Evolutionary conservation across 768 basidiomycete species (phyloP).

Genomic region (Leccinum obscurum): DNA sequence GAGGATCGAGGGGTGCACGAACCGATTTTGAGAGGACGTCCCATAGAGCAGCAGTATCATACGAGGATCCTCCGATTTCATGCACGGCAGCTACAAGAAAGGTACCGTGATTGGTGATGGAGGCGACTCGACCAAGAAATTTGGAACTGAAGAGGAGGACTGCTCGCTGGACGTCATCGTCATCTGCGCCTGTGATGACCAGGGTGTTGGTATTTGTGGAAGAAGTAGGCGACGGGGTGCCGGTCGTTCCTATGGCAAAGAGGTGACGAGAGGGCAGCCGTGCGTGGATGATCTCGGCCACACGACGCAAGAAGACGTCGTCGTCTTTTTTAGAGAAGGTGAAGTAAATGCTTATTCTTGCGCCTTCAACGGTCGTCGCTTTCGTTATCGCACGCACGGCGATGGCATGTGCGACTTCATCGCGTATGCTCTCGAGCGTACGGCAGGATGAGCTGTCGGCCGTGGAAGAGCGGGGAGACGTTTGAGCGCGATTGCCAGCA

Average conservation of each 20-base stretch:
- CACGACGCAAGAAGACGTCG: slow-evolving; percentile 52
- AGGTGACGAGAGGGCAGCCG: slow-evolving; percentile 47
- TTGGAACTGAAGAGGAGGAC: slow-evolving; percentile 64
- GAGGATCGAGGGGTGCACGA: slow-evolving; percentile 58
- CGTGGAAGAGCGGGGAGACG: slow-evolving; percentile 4
- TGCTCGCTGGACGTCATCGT: slow-evolving; percentile 63
- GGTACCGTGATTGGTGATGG: slow-evolving; percentile 36
- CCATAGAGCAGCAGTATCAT: slow-evolving; percentile 68
- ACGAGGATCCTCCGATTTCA: slow-evolving; percentile 52
- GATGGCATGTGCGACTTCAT: slow-evolving; percentile 58
- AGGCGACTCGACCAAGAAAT: slow-evolving; percentile 61
- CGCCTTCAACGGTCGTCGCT: slow-evolving; percentile 50
- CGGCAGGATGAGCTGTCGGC: slow-evolving; percentile 24
- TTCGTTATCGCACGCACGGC: slow-evolving; percentile 55
- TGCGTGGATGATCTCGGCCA: slow-evolving; percentile 49
- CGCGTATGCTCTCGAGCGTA: slow-evolving; percentile 59
- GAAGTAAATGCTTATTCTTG: slow-evolving; percentile 58
- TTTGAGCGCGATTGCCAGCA: slow-evolving; percentile 1
- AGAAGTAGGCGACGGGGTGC: slow-evolving; percentile 32
- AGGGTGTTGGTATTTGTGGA: slow-evolving; percentile 42
- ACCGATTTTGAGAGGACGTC: slow-evolving; percentile 69
- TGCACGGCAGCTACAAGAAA: slow-evolving; percentile 48
- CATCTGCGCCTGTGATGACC: slow-evolving; percentile 57
- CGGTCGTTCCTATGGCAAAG: slow-evolving; percentile 55
- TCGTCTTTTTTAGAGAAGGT: slow-evolving; percentile 60